These are phyloP conservation scores for Ogataea salicorniae DNA, from an alignment of 805 yeast species.

Conservation along the genomic window DNA sequence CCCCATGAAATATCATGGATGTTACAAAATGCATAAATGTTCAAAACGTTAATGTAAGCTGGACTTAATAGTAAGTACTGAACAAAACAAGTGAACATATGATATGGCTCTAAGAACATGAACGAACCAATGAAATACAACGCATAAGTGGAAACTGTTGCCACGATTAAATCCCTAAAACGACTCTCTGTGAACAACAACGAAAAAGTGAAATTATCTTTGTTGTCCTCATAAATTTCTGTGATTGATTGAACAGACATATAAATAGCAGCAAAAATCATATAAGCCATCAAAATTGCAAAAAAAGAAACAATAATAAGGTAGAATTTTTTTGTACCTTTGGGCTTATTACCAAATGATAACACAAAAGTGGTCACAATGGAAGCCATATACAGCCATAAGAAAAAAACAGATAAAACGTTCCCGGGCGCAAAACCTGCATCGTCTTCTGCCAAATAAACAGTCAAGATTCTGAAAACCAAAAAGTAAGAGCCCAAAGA, in stretches of 20 bases:
- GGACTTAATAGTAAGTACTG: constrained; percentile 87
- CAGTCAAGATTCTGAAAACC: constrained; percentile 83
- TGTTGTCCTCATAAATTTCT: constrained; percentile 31
- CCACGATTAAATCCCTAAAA: constrained; percentile 83
- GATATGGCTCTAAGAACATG: constrained; percentile 85
- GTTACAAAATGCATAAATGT: constrained; percentile 93
- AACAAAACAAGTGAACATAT: constrained; percentile 79
- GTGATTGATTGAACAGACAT: constrained; percentile 63
- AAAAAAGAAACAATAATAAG: constrained; percentile 69
- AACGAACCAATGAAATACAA: constrained; percentile 76
- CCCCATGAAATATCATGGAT: constrained; percentile 98
- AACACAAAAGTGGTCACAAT: constrained; percentile 81
- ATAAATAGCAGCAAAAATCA: constrained; percentile 81
- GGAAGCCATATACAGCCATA: constrained; percentile 82
- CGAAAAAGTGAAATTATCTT: constrained; percentile 35
- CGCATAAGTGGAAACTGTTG: constrained; percentile 77
- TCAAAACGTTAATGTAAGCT: constrained; percentile 82
- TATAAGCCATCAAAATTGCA: constrained; percentile 83
- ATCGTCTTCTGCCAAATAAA: constrained; percentile 61
- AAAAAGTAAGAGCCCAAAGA: constrained; percentile 85
- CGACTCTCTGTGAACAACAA: constrained; percentile 60
- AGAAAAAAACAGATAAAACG: constrained; percentile 67
- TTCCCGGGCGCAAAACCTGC: constrained; percentile 69
- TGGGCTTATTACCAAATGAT: constrained; percentile 91
- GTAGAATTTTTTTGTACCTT: constrained; percentile 80